Evolutionary conservation across 768 basidiomycete genomes (phyloP), one percentile per base, ranked within the genome.

Genomic region (Ramaria sp.): DNA sequence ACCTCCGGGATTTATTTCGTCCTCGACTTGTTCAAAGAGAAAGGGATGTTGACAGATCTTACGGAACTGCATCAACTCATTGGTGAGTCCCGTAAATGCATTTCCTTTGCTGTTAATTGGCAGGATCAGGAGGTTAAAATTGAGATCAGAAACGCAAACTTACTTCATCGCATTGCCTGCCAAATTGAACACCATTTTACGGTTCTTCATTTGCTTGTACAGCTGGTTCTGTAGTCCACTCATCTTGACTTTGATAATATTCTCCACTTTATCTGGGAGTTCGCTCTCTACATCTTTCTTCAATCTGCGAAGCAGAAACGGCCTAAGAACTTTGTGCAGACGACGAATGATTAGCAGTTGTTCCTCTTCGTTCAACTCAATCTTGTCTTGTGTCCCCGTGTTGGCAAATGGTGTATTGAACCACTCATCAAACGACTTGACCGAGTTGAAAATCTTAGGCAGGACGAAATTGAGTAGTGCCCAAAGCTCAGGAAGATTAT

Each of bases 331-430:
- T 71, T 97, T 97, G 63, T 96, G 93, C 68, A 91, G 69, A 64
- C 96, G 94, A 53, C 94, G 85, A 65, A 99, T 96, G 64, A 99
- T 91, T 55, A 98, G 85, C 36, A 98, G 76, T 3, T 91, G 88
- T 73, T 99, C 96, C 87, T 98, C 96, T 86, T 99, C 96, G 71
- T 95, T 96, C 73, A 98, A 69, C 74, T 96, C 93, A 65, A 98
- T 95, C 79, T 95, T 96, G 71, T 99, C 96, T 8, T 88, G 86
- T 0, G 89, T 88, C 28, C 95, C 95, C n/a, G 93, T 91, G 69
- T 91, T 97, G 57, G 96, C 95, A 61, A 99, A 99, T 0, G 96
- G 96, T 1, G 95, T 96, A 72, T 97, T 98, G 78, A 98, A 99
- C 96, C 96, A 99, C 65, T 98, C 96, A 63, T 98, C 96, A 66